Evolutionary conservation across 2,329 filamentous ascomycete species (phyloP).

Genomic region (Corinectria fuckeliana): DNA sequence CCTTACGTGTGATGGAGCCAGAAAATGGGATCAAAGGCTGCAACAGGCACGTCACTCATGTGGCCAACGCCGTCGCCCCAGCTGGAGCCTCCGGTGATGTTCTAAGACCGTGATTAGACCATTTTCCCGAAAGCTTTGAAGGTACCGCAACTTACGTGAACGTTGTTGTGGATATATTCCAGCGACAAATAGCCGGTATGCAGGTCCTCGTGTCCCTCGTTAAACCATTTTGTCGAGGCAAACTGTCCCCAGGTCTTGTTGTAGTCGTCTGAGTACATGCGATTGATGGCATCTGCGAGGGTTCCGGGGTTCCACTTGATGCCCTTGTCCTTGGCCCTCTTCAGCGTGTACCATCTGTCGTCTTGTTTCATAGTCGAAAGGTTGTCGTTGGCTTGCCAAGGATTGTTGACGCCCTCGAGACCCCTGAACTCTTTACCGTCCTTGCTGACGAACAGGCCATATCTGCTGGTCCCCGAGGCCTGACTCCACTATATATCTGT

Average conservation of each 20-base stretch:
- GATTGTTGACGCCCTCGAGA: neutral
- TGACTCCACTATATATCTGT: too few relatives aligned
- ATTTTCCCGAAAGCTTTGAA: too few relatives aligned
- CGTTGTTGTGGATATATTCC: constrained; percentile 49
- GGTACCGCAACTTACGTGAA: constrained; percentile 38
- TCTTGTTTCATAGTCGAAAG: too few relatives aligned
- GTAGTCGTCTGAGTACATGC: constrained; percentile 34
- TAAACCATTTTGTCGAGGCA: constrained; percentile 7
- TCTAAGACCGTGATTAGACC: neutral
- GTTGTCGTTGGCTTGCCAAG: neutral
- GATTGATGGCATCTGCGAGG: constrained; percentile 31
- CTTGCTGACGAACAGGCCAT: too few relatives aligned
- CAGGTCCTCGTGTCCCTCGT: neutral
- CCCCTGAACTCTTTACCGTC: too few relatives aligned
- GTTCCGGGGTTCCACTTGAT: constrained; percentile 27
- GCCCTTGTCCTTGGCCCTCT: too few relatives aligned
- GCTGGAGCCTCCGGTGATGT: constrained; percentile 18
- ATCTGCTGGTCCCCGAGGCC: too few relatives aligned
- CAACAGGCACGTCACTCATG: constrained; percentile 61
- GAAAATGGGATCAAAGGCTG: constrained; percentile 70
- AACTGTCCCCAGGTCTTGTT: constrained; percentile 32
- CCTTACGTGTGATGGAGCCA: constrained; percentile 62
- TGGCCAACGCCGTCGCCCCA: constrained; percentile 51
- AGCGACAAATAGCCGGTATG: constrained; percentile 32
- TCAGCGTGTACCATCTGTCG: too few relatives aligned